These are phyloP conservation scores for Globisporangium rhizosaccharum DNA, from an alignment of 352 stramenopile species.

Conservation along the genomic window DNA sequence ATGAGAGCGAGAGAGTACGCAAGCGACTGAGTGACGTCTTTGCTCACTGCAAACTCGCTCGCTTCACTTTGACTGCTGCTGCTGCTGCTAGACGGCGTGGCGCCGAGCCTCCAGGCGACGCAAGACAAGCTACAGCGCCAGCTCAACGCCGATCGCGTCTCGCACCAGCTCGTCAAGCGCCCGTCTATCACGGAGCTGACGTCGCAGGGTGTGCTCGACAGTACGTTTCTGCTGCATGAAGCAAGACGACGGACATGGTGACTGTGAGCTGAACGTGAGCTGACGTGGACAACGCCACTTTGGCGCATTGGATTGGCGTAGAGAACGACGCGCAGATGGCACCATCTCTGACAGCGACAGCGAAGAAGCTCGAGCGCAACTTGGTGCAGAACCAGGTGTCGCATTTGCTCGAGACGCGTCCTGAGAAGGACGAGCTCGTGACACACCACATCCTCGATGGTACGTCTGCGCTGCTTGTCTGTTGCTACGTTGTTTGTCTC, in stretches of 20 bases:
- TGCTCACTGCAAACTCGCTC: neutral
- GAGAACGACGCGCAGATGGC: slow-evolving; percentile 55
- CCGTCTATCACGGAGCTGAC: slow-evolving; percentile 55
- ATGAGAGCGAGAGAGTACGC: neutral
- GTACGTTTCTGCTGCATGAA: slow-evolving; percentile 15
- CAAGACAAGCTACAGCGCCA: slow-evolving; percentile 72
- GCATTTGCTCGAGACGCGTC: slow-evolving; percentile 69
- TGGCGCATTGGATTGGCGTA: slow-evolving; percentile 1
- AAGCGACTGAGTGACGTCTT: neutral
- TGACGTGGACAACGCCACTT: neutral
- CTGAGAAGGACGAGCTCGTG: slow-evolving; percentile 75
- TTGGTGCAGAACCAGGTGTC: slow-evolving; percentile 79
- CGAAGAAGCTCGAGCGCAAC: slow-evolving; percentile 75
- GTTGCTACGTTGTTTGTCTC: neutral
- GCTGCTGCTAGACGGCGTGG: slow-evolving; percentile 37
- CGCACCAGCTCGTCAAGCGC: slow-evolving; percentile 66
- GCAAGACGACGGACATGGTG: neutral
- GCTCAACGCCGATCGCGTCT: slow-evolving; percentile 68
- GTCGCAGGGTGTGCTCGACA: slow-evolving; percentile 54
- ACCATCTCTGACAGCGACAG: slow-evolving; percentile 57
- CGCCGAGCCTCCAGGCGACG: slow-evolving; percentile 74
- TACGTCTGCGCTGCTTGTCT: slow-evolving; percentile 9
- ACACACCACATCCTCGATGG: slow-evolving; percentile 67
- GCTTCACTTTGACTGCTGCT: neutral
- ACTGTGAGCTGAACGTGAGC: neutral